A percentile compares a stretch with the other conserved stretches of the same genome.
Conservation (phyloP, 2,329 filamentous ascomycete species). For the Plenodomus biglobosus region DNA sequence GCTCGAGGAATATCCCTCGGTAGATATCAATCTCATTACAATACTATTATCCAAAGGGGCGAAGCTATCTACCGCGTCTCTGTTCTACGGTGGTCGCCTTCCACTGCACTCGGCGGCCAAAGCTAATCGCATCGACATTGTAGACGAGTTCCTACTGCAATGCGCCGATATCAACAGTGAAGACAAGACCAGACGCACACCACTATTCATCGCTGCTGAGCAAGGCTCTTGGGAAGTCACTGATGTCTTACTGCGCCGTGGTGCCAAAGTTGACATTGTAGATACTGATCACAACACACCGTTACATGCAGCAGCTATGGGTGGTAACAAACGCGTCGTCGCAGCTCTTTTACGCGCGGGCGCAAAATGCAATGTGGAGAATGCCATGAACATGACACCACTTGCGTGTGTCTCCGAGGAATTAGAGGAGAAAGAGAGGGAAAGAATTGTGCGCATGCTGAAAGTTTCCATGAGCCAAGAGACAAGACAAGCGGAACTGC, state of each 20-base stretch:
- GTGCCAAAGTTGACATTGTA: slow-evolving; percentile 16
- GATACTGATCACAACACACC: slow-evolving; percentile 24
- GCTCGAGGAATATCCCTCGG: slow-evolving; percentile 23
- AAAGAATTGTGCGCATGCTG: slow-evolving; percentile 23
- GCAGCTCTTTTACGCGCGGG: slow-evolving; percentile 20
- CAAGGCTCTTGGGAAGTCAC: slow-evolving; percentile 25
- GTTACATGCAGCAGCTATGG: slow-evolving; percentile 23
- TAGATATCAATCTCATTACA: slow-evolving; percentile 25
- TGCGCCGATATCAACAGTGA: slow-evolving; percentile 18
- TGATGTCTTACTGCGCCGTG: slow-evolving; percentile 19
- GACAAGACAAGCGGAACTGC: slow-evolving; percentile 7
- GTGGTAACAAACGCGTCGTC: slow-evolving; percentile 18
- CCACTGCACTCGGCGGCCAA: slow-evolving; percentile 33
- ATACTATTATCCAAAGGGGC: slow-evolving; percentile 26
- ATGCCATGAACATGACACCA: slow-evolving; percentile 20
- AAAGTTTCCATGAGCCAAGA: slow-evolving; percentile 22
- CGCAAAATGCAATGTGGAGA: slow-evolving; percentile 18
- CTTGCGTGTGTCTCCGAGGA: slow-evolving; percentile 15
- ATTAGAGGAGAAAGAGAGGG: slow-evolving; percentile 17
- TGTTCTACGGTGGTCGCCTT: slow-evolving; percentile 26
- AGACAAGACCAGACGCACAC: slow-evolving; percentile 20
- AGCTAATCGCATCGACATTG: slow-evolving; percentile 26
- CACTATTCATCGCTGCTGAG: slow-evolving; percentile 26
- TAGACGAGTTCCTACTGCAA: slow-evolving; percentile 26
- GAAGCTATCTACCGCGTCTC: slow-evolving; percentile 20